Evolutionary conservation across 129 eudicot species (phyloP).

Genomic region (Escallonia herrerae): DNA sequence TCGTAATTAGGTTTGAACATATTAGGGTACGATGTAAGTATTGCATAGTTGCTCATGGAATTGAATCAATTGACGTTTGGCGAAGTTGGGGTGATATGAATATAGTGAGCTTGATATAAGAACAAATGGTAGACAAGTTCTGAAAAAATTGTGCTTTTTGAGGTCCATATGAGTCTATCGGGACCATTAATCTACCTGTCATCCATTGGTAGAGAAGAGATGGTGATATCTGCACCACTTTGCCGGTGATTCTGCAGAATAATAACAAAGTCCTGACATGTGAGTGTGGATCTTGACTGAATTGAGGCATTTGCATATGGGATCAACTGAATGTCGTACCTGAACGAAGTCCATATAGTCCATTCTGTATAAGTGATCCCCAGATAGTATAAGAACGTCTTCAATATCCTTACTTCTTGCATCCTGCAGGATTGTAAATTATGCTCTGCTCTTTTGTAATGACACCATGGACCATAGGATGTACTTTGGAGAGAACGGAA

Average conservation of each 20-base stretch:
- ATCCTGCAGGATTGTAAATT: slow-evolving; percentile 39
- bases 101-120: no score
- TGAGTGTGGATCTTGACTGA: not conserved
- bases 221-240: slow-evolving; percentile 95
- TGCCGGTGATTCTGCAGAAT: slow-evolving; percentile 71
- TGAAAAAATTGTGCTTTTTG: no score
- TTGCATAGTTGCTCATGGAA: no score
- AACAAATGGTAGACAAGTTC: no score
- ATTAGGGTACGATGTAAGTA: not conserved
- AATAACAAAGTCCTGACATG: not conserved
- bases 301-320: not conserved
- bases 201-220: slow-evolving; percentile 83
- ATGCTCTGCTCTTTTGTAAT: not conserved
- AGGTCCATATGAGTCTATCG: not conserved
- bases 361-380: slow-evolving; percentile 97
- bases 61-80: no score
- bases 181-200: slow-evolving; percentile 45
- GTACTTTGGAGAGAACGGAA: not conserved
- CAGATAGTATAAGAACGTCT: slow-evolving; percentile 88
- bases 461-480: not conserved
- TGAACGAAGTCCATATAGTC: slow-evolving; percentile 95
- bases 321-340: slow-evolving; percentile 21
- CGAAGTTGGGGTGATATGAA: no score
- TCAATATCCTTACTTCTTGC: slow-evolving; percentile 92
- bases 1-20: not conserved